Evolutionary conservation across 805 yeast species (phyloP), one percentile per base, ranked within the genome.

Genomic region (Candida ipomoeae): DNA sequence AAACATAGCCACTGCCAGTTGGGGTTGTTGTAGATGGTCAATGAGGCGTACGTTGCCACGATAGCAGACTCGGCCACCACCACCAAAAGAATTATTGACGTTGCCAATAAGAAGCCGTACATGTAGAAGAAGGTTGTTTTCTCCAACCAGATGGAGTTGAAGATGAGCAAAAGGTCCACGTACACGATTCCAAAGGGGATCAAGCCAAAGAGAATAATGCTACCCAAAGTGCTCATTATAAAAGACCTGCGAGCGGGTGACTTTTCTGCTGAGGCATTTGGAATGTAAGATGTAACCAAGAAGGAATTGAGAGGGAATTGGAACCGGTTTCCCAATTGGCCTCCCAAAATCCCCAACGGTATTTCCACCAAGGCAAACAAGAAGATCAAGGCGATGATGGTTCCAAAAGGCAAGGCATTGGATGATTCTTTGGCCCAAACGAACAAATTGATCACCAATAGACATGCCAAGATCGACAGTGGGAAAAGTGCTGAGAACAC

Each of bases 1-100:
- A 88, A 89, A 11, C 89, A 74, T 56, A 84, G 75, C 96, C 96
- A 89, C 62, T 87, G 88, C 96, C 96, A 90, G 56, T 76, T 70
- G 45, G 80, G 79, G 61, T 80, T 78, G 46, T 78, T 80, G 56
- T 79, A 70, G 20, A 75, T 73, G 1, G 73, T 64, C 59, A 89
- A 72, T 40, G 85, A 76, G 40, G 85, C 62, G 61, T 85, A 89
- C 8, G 85, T 76, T 5, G 86, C 82, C 40, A 89, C 80, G 21
- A 89, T 75, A 7, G 91, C 81, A 48, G 86, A 80, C 65, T 89
- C 96, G 37, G 81, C 70, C 18, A 87, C 82, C 13, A 87, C 82
- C 34, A 86, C 71, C 40, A 81, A 67, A 34, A 87, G 71, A 40
- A 88, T 68, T 5, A 81, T 52, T 32, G 83, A 74, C 4, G 89